Percentiles rank a stretch among this genome's conserved stretches.
Conservation (phyloP, 495 filamentous ascomycete genomes). For the Podospora comata region DNA sequence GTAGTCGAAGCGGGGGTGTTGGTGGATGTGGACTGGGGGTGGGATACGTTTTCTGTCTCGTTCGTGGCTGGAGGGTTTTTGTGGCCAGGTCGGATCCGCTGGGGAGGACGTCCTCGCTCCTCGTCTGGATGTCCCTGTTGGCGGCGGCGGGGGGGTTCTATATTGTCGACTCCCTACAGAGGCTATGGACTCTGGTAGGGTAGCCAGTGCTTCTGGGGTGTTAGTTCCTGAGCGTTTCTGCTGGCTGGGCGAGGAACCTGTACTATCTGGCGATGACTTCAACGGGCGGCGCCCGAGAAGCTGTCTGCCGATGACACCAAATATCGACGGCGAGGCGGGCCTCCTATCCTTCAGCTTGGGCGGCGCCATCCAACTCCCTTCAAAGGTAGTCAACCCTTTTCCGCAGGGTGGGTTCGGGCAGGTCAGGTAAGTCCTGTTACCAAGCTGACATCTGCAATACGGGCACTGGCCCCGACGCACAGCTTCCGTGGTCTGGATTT, state of each 20-base stretch:
- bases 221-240: neutral
- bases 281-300: neutral
- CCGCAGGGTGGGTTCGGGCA: neutral
- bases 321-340: neutral
- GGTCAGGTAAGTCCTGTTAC: neutral
- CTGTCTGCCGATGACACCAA: neutral
- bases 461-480: neutral
- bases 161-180: neutral
- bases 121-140: neutral
- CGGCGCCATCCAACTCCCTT: neutral
- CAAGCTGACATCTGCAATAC: neutral
- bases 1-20: neutral
- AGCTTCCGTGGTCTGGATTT: neutral
- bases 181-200: neutral
- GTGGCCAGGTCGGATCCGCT: neutral
- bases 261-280: neutral
- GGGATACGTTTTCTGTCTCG: neutral
- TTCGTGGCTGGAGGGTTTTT: neutral
- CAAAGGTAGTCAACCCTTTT: constrained; percentile 1
- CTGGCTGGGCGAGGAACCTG: neutral
- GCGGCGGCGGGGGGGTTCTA: neutral
- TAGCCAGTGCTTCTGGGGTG: neutral
- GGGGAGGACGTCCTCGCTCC: neutral
- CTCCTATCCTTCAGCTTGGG: neutral
- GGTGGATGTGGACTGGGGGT: neutral